phyloP scores from a whole-genome alignment of 225 moss, liverwort and hornwort species.

The Asterella californica region DNA sequence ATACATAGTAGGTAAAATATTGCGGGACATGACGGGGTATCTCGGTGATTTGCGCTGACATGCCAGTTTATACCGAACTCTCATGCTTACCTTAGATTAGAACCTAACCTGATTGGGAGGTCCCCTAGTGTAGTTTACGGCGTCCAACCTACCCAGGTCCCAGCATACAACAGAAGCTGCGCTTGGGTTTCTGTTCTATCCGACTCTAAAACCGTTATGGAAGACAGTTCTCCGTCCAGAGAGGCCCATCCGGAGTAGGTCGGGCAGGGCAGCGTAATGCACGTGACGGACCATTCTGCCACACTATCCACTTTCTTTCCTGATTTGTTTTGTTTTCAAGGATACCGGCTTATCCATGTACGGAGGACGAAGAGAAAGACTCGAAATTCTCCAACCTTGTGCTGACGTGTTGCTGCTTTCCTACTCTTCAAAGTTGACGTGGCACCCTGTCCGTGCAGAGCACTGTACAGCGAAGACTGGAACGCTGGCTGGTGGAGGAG shows the following conservation, averaged over 20 bases:
- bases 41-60: too few relatives aligned
- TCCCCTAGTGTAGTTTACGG: too few relatives aligned
- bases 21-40: too few relatives aligned
- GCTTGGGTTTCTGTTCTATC: too few relatives aligned
- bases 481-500: neutral
- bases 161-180: too few relatives aligned
- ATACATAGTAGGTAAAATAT: too few relatives aligned
- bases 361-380: neutral
- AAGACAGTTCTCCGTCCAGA: neutral
- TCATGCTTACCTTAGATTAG: too few relatives aligned
- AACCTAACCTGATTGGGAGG: too few relatives aligned
- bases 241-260: neutral
- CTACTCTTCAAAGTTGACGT: neutral
- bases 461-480: neutral
- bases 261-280: slow-evolving; percentile 3
- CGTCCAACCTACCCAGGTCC: neutral
- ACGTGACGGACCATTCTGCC: neutral
- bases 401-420: neutral
- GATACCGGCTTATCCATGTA: neutral
- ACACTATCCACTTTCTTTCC: slow-evolving; percentile 5
- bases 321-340: neutral
- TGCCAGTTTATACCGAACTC: too few relatives aligned
- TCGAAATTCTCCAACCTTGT: neutral
- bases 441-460: neutral
- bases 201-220: neutral